A percentile compares a stretch with the other conserved stretches of the same genome.
Evolutionary conservation across 805 yeast genomes (phyloP).

Genomic region (Candida pseudoglaebosa): DNA sequence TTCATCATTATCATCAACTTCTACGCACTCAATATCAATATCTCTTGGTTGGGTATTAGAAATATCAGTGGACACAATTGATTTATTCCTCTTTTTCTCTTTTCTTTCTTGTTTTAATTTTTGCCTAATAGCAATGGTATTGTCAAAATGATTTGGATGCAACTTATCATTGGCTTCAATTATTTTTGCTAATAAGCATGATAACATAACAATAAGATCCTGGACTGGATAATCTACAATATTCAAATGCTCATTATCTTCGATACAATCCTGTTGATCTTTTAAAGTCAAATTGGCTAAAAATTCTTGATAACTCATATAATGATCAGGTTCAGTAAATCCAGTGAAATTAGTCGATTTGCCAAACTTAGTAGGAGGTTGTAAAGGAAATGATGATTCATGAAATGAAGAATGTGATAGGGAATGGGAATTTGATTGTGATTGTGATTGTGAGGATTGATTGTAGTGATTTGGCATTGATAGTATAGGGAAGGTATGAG

Average conservation of each 20-base stretch:
- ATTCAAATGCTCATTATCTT: constrained; percentile 54
- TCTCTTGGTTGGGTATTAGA: constrained; percentile 7
- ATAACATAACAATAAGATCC: constrained; percentile 77
- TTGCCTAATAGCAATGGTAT: constrained; percentile 40
- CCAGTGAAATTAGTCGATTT: background rate
- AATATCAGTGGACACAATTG: constrained; percentile 2
- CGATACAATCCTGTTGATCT: constrained; percentile 9
- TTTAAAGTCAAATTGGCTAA: constrained; percentile 24
- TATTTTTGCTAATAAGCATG: constrained; percentile 79
- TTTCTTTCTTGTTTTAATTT: constrained; percentile 31
- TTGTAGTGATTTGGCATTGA: constrained; percentile 3
- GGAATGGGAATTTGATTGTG: constrained; percentile 5
- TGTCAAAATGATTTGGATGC: constrained; percentile 63
- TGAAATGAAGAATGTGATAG: constrained; percentile 5
- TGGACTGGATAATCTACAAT: constrained; percentile 81
- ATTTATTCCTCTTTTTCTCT: constrained; percentile 21
- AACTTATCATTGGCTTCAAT: constrained; percentile 85
- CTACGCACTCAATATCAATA: constrained; percentile 6
- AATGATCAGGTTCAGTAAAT: constrained; percentile 33
- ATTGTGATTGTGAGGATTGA: constrained; percentile 1
- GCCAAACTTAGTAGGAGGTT: background rate
- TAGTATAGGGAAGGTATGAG: background rate
- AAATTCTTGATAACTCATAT: constrained; percentile 41
- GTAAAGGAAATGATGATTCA: constrained; percentile 3
- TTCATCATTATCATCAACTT: constrained; percentile 8